A percentile compares a stretch with the other conserved stretches of the same genome.
Conservation (phyloP, 257 asterid genomes). For the Catharanthus roseus region DNA sequence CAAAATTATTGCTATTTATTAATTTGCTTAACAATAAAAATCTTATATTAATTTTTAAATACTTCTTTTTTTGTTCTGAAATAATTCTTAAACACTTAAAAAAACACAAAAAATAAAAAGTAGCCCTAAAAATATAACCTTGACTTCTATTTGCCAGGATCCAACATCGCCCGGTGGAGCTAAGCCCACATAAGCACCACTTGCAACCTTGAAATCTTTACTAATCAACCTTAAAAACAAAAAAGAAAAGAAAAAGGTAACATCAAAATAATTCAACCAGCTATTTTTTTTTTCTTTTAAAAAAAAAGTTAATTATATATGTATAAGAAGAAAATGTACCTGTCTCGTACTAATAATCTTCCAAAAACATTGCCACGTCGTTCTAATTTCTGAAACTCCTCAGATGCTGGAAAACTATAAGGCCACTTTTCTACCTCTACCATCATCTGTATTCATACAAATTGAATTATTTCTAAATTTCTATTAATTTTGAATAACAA, state of each 20-base stretch:
- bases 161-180: constrained; percentile 63
- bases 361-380: constrained; percentile 60
- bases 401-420: constrained; percentile 49
- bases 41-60: too few relatives aligned
- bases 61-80: too few relatives aligned
- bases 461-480: too few relatives aligned
- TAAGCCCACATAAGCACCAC: constrained; percentile 57
- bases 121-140: constrained; percentile 35
- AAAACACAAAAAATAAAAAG: too few relatives aligned
- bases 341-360: constrained; percentile 45
- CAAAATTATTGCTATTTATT: too few relatives aligned
- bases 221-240: constrained; percentile 32
- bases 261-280: too few relatives aligned
- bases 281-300: too few relatives aligned
- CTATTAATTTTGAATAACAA: too few relatives aligned
- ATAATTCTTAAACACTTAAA: too few relatives aligned
- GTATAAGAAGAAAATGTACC: constrained; percentile 40
- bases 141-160: constrained; percentile 75
- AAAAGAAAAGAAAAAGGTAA: too few relatives aligned
- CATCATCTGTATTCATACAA: constrained; percentile 32
- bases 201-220: constrained; percentile 32
- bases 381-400: constrained; percentile 43
- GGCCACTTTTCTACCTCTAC: constrained; percentile 65
- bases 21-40: too few relatives aligned
- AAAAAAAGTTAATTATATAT: too few relatives aligned